A percentile compares a stretch with the other conserved stretches of the same genome.
Conservation (phyloP, 108 stramenopile genomes). For the Pseudonitzschia pungens region DNA sequence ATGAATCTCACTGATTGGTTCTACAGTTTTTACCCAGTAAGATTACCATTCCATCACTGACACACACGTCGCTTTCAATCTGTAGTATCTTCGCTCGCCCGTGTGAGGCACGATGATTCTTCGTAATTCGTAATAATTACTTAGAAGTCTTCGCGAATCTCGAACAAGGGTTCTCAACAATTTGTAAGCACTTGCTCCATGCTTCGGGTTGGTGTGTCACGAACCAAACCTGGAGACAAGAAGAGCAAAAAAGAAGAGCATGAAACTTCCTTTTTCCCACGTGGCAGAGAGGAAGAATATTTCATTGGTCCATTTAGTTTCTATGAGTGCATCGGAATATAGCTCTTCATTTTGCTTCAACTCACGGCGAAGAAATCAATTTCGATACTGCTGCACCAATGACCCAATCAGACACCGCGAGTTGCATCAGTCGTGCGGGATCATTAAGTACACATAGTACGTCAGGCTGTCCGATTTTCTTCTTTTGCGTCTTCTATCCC, state of each 20-base stretch:
- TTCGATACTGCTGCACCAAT: too few relatives aligned
- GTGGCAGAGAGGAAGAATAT: too few relatives aligned
- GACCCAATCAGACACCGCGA: neutral
- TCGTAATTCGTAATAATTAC: neutral
- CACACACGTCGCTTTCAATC: neutral
- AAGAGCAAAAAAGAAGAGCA: too few relatives aligned
- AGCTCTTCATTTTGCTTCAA: too few relatives aligned
- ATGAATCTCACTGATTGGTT: neutral
- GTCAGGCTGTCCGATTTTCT: too few relatives aligned
- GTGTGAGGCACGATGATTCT: neutral
- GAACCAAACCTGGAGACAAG: too few relatives aligned
- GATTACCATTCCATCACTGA: neutral
- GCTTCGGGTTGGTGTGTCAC: neutral
- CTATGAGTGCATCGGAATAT: too few relatives aligned
- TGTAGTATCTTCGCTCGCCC: neutral
- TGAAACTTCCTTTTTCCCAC: too few relatives aligned
- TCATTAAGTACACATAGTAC: too few relatives aligned
- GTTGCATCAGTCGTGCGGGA: neutral
- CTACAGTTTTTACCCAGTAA: too few relatives aligned
- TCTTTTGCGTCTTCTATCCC: neutral
- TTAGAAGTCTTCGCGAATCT: neutral
- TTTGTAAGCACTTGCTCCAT: neutral
- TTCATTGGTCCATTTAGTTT: too few relatives aligned
- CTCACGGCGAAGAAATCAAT: too few relatives aligned
- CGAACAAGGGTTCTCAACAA: neutral